A percentile compares a stretch with the other conserved stretches of the same genome.
These are phyloP conservation scores for Teratosphaeria gauchensis DNA, from an alignment of 2,329 filamentous ascomycete species.

Conservation along the genomic window DNA sequence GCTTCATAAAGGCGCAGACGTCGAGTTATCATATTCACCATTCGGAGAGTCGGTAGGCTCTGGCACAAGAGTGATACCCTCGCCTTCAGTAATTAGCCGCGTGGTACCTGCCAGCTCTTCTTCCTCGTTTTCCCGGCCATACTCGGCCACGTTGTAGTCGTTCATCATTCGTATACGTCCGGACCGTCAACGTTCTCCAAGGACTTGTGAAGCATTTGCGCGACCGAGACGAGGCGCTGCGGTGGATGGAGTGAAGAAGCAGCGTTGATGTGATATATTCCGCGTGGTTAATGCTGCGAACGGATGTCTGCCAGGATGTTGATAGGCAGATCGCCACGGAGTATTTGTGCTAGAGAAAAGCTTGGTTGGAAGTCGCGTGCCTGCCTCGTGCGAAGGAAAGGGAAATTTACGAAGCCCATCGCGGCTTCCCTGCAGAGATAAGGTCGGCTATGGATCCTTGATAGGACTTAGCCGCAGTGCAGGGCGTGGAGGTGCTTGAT, in stretches of 20 bases:
- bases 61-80: conserved; percentile 1
- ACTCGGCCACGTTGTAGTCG: neutral
- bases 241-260: neutral
- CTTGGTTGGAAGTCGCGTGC: neutral
- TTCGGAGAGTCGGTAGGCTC: conserved; percentile 2
- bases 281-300: neutral
- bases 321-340: neutral
- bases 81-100: conserved; percentile 3
- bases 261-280: neutral
- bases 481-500: neutral
- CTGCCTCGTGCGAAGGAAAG: neutral
- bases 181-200: neutral
- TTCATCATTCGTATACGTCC: neutral
- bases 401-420: neutral
- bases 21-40: neutral
- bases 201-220: neutral
- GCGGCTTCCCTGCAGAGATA: neutral
- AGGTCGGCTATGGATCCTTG: neutral
- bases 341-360: neutral
- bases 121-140: neutral
- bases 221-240: neutral
- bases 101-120: neutral
- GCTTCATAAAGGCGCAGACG: neutral
- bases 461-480: neutral
- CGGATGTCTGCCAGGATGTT: neutral